Conservation (phyloP, 371 early-diverging fungal genomes). For the Mucor mucedo region DNA sequence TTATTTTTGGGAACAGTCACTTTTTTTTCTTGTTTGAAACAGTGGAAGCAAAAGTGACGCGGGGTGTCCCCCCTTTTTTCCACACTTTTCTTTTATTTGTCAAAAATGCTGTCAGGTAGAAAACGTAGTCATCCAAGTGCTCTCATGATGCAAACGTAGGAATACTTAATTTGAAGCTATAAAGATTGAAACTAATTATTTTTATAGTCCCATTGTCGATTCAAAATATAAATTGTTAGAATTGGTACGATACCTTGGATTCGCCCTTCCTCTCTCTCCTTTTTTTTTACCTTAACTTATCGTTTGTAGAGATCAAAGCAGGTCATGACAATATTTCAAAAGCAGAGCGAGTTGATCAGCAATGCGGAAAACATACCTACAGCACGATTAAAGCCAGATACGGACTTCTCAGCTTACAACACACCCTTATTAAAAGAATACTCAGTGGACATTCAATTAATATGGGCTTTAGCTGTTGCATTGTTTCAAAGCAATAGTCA, state of each 20-base stretch:
- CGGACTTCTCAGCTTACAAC: constrained; percentile 10
- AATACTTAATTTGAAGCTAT: background rate
- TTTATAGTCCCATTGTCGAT: constrained; percentile 12
- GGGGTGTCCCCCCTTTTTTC: background rate
- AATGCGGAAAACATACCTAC: constrained; percentile 5
- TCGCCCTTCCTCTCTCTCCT: background rate
- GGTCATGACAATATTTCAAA: constrained; percentile 16
- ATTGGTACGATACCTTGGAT: constrained; percentile 2
- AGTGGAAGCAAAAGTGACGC: no score
- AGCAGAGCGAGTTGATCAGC: constrained; percentile 14
- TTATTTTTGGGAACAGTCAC: no score
- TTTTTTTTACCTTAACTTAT: background rate
- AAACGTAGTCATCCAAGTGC: constrained; percentile 7
- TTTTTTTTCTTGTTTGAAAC: no score
- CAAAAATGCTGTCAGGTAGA: constrained; percentile 11
- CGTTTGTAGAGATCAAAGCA: constrained; percentile 6
- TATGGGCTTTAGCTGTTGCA: constrained; percentile 18
- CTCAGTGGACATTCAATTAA: constrained; percentile 5
- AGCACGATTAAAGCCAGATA: background rate
- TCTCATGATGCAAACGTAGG: background rate
- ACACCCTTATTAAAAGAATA: background rate
- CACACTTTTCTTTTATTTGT: background rate
- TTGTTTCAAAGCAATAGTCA: background rate
- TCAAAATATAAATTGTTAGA: constrained; percentile 3
- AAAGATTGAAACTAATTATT: background rate